phyloP scores from a whole-genome alignment of 768 basidiomycete genomes.

The Sarcomyxa edulis region DNA sequence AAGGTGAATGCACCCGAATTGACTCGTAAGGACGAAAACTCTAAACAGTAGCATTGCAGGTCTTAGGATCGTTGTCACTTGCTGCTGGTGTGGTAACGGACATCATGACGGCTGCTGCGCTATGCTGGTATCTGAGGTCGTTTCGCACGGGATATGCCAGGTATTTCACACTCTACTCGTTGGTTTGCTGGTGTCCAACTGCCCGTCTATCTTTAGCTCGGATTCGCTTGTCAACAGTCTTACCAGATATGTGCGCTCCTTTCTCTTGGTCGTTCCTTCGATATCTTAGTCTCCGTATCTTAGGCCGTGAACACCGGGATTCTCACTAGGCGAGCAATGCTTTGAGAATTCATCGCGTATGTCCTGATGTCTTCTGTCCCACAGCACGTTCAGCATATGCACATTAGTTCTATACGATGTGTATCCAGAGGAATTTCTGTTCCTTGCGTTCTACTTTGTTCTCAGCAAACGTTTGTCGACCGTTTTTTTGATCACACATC shows the following conservation, averaged over 20 bases:
- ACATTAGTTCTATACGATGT: constrained; percentile 40
- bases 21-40: background rate
- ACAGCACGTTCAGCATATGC: constrained; percentile 37
- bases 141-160: constrained; percentile 44
- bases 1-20: constrained; percentile 25
- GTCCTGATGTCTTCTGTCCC: constrained; percentile 1
- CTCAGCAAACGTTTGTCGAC: constrained; percentile 47
- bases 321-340: constrained; percentile 43
- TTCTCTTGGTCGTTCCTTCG: too few species aligned
- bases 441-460: constrained; percentile 53
- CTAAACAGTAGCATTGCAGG: constrained; percentile 23
- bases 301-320: constrained; percentile 61
- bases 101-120: constrained; percentile 40
- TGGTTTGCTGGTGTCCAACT: background rate
- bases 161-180: constrained; percentile 18
- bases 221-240: constrained; percentile 53
- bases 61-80: constrained; percentile 42
- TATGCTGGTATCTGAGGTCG: constrained; percentile 49
- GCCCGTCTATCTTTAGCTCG: constrained; percentile 27
- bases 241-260: too few species aligned
- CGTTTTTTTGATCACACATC: background rate
- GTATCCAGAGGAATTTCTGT: constrained; percentile 47
- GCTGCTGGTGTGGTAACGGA: constrained; percentile 47
- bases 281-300: too few species aligned
- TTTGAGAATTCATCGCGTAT: background rate